phyloP scores from a whole-genome alignment of 176 grass and related monocot genomes.

The Coix lacrymajobi region DNA sequence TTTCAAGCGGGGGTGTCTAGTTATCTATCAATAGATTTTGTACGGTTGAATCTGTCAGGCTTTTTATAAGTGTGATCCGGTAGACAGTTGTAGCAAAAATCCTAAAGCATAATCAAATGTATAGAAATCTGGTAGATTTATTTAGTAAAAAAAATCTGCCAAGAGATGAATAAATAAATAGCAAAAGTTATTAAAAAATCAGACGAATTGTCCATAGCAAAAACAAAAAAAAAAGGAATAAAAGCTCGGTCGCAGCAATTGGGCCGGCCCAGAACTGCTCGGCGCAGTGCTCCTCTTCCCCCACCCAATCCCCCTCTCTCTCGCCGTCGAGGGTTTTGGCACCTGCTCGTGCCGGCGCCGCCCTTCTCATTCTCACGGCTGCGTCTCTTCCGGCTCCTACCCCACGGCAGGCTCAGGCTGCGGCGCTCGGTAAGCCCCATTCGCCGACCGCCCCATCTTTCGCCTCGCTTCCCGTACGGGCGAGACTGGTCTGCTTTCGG shows the following conservation, averaged over 20 bases:
- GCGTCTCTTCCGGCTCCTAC: background rate
- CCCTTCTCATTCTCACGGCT: background rate
- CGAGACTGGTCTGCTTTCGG: background rate
- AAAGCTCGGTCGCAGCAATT: background rate
- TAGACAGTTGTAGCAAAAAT: too few relatives aligned
- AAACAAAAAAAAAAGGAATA: background rate
- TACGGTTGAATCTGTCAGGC: too few relatives aligned
- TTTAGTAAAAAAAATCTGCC: too few relatives aligned
- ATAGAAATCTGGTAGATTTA: too few relatives aligned
- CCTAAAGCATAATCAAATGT: too few relatives aligned
- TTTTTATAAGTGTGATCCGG: too few relatives aligned
- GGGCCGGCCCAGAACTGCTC: background rate
- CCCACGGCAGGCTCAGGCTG: background rate
- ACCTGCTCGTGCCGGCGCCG: background rate
- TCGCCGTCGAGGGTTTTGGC: background rate
- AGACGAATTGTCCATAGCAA: too few relatives aligned
- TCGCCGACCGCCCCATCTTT: background rate
- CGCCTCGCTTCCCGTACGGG: background rate
- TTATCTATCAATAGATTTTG: too few relatives aligned
- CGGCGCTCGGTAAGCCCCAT: background rate
- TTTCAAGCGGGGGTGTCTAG: too few relatives aligned
- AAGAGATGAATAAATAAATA: too few relatives aligned
- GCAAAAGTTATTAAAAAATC: too few relatives aligned
- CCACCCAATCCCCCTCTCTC: background rate
- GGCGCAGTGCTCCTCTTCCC: background rate